Evolutionary conservation across 495 filamentous ascomycete species (phyloP).

Genomic region (Tuber magnatum): DNA sequence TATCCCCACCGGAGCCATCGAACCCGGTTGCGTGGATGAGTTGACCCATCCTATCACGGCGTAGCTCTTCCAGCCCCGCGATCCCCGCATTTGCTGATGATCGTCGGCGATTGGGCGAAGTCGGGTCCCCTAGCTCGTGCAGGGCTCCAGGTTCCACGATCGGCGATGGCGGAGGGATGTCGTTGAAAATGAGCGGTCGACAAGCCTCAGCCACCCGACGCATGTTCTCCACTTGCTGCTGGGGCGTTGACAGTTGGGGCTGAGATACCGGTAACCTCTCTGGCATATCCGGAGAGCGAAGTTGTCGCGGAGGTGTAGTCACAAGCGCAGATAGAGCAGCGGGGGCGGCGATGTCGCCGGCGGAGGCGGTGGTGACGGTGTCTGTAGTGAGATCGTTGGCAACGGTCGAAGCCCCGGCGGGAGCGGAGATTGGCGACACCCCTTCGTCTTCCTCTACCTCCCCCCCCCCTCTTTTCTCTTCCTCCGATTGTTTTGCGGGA

Average conservation of each 20-base stretch:
- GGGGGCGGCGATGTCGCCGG: neutral
- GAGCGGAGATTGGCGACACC: neutral
- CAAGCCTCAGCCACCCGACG: neutral
- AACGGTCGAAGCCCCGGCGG: neutral
- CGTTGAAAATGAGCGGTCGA: slow-evolving; percentile 1
- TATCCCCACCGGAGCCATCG: neutral
- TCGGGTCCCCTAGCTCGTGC: slow-evolving; percentile 29
- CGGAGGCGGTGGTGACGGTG: neutral
- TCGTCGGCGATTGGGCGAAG: slow-evolving; percentile 23
- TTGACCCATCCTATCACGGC: slow-evolving; percentile 17
- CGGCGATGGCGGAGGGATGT: slow-evolving; percentile 30
- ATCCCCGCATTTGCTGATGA: slow-evolving; percentile 37
- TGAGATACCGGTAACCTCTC: neutral
- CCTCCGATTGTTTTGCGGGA: neutral
- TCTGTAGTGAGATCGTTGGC: neutral
- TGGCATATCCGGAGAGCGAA: slow-evolving; percentile 4
- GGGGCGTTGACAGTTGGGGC: neutral
- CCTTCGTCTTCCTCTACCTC: neutral
- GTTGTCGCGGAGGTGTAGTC: neutral
- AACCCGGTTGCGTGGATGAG: slow-evolving; percentile 33
- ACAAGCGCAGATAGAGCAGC: neutral
- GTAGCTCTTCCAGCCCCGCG: slow-evolving; percentile 36
- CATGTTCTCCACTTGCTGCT: neutral
- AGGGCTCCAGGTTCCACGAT: slow-evolving; percentile 34
- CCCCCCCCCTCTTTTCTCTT: too few relatives aligned